Evolutionary conservation across 805 yeast genomes (phyloP).

Genomic region (Zygosaccharomyces kombuchaensis): DNA sequence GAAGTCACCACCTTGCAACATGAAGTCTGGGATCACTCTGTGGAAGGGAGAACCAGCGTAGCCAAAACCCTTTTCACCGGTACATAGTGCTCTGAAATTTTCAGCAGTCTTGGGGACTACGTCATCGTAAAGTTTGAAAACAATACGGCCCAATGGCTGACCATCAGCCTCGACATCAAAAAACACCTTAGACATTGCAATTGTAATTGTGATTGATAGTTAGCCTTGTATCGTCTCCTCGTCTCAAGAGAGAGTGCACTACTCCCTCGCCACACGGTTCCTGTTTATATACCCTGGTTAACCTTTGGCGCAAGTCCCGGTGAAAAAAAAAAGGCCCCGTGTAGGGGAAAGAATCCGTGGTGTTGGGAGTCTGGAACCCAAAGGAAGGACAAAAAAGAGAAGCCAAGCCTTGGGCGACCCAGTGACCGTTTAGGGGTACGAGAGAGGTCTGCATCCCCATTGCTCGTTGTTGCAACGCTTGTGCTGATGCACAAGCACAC

Average conservation of each 20-base stretch:
- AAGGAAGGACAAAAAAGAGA: too few relatives aligned
- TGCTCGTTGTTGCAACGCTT: too few relatives aligned
- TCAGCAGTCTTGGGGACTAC: slow-evolving; percentile 94
- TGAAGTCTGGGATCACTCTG: slow-evolving; percentile 95
- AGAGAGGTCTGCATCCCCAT: too few relatives aligned
- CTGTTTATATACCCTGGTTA: neutral
- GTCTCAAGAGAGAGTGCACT: neutral
- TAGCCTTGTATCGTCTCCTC: too few relatives aligned
- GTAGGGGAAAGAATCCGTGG: neutral
- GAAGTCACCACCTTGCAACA: slow-evolving; percentile 98
- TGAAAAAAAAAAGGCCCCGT: neutral
- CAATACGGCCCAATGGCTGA: slow-evolving; percentile 73
- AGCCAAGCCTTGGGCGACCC: too few relatives aligned
- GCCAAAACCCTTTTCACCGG: slow-evolving; percentile 97
- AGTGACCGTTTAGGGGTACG: too few relatives aligned
- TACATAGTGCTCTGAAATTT: slow-evolving; percentile 90
- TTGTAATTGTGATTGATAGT: neutral
- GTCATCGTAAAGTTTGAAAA: slow-evolving; percentile 84
- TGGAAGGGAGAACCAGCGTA: slow-evolving; percentile 90
- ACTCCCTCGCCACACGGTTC: neutral
- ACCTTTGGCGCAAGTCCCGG: neutral
- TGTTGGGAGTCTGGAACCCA: neutral
- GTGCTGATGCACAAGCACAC: too few relatives aligned
- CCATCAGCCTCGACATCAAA: slow-evolving; percentile 80
- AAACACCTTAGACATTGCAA: slow-evolving; percentile 59